A percentile compares a stretch with the other conserved stretches of the same genome.
These are phyloP conservation scores for Botrytis cinerea DNA, from an alignment of 2,329 filamentous ascomycete species.

Conservation along the genomic window DNA sequence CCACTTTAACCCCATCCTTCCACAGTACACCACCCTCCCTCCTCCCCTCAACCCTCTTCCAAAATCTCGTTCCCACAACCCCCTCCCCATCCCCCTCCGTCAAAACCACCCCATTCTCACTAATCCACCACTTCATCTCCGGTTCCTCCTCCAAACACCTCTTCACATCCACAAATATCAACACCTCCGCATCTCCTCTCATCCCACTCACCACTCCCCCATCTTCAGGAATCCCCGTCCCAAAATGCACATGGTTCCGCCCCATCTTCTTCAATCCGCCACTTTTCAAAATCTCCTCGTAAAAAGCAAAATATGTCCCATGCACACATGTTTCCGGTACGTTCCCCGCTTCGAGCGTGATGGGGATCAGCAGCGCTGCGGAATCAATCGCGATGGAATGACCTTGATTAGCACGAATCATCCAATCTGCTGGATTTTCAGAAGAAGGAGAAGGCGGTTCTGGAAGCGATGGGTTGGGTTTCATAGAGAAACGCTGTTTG, in stretches of 20 bases:
- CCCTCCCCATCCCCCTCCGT: constrained; percentile 62
- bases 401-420: constrained; percentile 95
- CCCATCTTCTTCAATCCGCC: constrained; percentile 82
- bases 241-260: constrained; percentile 88
- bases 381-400: constrained; percentile 79
- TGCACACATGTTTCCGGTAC: constrained; percentile 74
- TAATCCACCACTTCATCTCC: constrained; percentile 72
- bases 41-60: constrained; percentile 68
- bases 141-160: constrained; percentile 58
- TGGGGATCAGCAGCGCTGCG: constrained; percentile 67
- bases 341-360: constrained; percentile 59
- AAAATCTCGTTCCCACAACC: constrained; percentile 65
- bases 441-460: constrained; percentile 35
- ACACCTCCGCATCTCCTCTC: constrained; percentile 72
- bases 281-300: constrained; percentile 69
- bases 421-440: constrained; percentile 64
- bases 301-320: constrained; percentile 84
- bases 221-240: constrained; percentile 63
- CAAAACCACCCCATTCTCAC: constrained; percentile 76
- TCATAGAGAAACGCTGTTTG: constrained; percentile 87
- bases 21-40: constrained; percentile 65
- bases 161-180: constrained; percentile 75
- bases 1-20: constrained; percentile 66
- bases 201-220: constrained; percentile 72
- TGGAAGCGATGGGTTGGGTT: constrained; percentile 50